Percentiles rank a stretch among this genome's conserved stretches.
phyloP scores from a whole-genome alignment of 73 alveolate genomes.

The Paramecium octaurelia region DNA sequence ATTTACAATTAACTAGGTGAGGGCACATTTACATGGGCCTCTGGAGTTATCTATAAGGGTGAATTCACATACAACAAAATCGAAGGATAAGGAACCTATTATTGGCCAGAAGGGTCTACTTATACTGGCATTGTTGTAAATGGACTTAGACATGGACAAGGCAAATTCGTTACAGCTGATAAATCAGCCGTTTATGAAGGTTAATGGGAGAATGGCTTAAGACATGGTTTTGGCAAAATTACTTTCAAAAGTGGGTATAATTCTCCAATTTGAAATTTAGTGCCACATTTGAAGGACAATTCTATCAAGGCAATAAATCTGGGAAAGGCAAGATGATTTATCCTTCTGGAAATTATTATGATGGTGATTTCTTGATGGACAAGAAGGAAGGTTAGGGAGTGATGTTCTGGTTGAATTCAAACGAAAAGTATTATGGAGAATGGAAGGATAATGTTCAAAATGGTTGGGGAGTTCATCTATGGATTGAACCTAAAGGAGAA shows the following conservation, averaged over 20 bases:
- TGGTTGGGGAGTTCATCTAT: constrained; percentile 97
- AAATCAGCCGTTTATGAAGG: constrained; percentile 87
- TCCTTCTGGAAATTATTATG: constrained; percentile 91
- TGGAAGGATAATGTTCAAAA: constrained; percentile 94
- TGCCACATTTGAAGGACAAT: constrained; percentile 90
- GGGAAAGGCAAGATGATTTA: constrained; percentile 95
- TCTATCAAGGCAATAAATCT: constrained; percentile 83
- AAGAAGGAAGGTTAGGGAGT: constrained; percentile 95
- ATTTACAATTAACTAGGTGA: constrained; percentile 13
- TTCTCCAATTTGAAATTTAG: neutral
- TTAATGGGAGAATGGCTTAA: constrained; percentile 83
- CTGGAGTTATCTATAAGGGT: constrained; percentile 60
- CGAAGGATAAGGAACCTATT: constrained; percentile 46
- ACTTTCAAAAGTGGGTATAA: constrained; percentile 80
- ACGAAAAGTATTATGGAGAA: constrained; percentile 96
- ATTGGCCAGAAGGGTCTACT: constrained; percentile 64
- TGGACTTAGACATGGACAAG: constrained; percentile 87
- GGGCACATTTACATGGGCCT: constrained; percentile 66
- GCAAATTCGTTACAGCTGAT: constrained; percentile 69
- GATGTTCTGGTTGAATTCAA: constrained; percentile 88
- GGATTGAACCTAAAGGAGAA: constrained; percentile 93
- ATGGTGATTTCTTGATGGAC: constrained; percentile 92
- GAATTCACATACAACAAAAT: constrained; percentile 55
- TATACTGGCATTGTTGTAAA: constrained; percentile 75
- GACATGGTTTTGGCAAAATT: constrained; percentile 90